Evolutionary conservation across 257 asterid genomes (phyloP).

Genomic region (Ehretia macrophylla): DNA sequence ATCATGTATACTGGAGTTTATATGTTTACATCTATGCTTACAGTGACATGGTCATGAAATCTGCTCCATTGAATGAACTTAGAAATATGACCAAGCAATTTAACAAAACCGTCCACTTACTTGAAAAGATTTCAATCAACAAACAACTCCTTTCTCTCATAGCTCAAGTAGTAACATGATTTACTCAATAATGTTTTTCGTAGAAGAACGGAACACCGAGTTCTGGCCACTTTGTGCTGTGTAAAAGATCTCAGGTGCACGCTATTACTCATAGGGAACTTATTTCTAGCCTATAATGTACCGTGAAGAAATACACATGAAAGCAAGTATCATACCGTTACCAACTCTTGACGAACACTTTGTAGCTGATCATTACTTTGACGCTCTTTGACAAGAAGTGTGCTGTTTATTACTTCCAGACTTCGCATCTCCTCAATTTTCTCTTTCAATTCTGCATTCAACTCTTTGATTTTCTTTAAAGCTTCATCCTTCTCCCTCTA

Average conservation of each 20-base stretch:
- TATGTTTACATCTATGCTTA: too few species aligned
- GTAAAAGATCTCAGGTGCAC: too few species aligned
- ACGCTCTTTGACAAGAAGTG: conserved; percentile 28
- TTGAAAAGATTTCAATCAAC: too few species aligned
- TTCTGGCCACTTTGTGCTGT: too few species aligned
- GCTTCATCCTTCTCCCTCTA: background rate
- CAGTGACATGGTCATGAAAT: too few species aligned
- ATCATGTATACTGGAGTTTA: too few species aligned
- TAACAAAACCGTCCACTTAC: too few species aligned
- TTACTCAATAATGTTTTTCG: too few species aligned
- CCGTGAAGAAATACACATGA: background rate
- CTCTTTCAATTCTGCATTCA: background rate
- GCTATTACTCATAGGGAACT: background rate
- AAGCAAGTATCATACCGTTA: conserved; percentile 13
- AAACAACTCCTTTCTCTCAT: too few species aligned
- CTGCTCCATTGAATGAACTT: background rate
- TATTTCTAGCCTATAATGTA: background rate
- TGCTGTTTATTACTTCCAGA: background rate
- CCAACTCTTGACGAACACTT: conserved; percentile 28
- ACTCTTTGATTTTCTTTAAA: background rate
- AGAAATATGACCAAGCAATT: background rate
- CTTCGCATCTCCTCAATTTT: background rate
- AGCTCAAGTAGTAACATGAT: too few species aligned
- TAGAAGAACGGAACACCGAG: too few species aligned
- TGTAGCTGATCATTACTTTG: conserved; percentile 36